Base-by-base conservation (phyloP, 106 monocot species). In the Dioscorea zingiberensis region DNA sequence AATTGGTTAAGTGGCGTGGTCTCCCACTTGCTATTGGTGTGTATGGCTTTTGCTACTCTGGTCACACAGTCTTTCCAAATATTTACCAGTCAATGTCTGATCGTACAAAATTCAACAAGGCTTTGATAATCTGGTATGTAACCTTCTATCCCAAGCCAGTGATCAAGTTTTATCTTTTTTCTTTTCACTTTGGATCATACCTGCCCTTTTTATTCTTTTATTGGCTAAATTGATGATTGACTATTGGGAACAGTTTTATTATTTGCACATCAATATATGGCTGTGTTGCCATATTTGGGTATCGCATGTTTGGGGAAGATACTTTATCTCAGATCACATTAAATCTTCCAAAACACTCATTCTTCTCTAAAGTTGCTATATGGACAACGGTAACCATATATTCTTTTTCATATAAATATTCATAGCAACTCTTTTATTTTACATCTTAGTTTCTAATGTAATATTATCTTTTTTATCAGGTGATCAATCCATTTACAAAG, bases 71-170 rank as follows among this genome's bases (percentile, higher is more conserved):
- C 2, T 93, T 99, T 74, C 98, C 98, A 51, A 99, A 89, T 84
- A 89, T 99, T 16, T 99, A 99, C 59, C 86, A 84, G 18, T 89
- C 93, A 32, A 99, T 93, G 93, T 81, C 93, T 32, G 93, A 99
- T 49, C 74, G 77, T n/a, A 72, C 64, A 70, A 78, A 84, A 70
- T 88, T 88, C 59, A 81, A 69, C 47, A 81, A 58, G 25, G 88
- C 88, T 23, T 56, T 88, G 25, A 45, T 81, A 63, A 81, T 79
- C 61, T 84, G 81, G 84, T 88, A 76, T 44, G 60, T 2, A 1
- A 14, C 7, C 21, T 15, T n/a, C n/a, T n/a, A n/a, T n/a, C n/a
- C n/a, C n/a, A n/a, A n/a, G n/a, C n/a, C n/a, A n/a, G 38, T 38
- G 4, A 38, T 38, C 38, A 8, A 10, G 38, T 10, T 38, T 38